phyloP scores from a whole-genome alignment of 1,284 basidiomycete genomes.

The Puccinia brachypodii region DNA sequence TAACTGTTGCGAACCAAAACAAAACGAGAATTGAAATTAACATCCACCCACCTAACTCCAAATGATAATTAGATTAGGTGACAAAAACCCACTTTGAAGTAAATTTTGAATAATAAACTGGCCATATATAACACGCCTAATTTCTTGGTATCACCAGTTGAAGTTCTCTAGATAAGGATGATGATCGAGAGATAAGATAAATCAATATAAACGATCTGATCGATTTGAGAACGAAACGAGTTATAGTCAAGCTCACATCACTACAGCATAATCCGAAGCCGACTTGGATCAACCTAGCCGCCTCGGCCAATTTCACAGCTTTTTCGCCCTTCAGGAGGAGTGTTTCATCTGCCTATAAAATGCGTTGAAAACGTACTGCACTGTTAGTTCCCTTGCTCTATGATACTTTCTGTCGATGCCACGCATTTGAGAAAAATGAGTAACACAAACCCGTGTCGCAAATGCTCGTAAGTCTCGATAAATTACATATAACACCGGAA shows the following conservation, averaged over 20 bases:
- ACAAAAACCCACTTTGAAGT: conserved; percentile 24
- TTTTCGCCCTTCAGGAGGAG: conserved; percentile 21
- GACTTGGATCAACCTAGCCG: conserved; percentile 29
- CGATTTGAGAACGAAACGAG: background rate
- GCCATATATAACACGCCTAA: conserved; percentile 45
- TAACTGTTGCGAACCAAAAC: conserved; percentile 13
- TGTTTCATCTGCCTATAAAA: conserved; percentile 32
- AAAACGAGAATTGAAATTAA: background rate
- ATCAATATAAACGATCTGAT: background rate
- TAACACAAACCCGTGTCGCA: conserved; percentile 36
- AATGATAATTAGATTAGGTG: background rate
- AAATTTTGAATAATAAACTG: conserved; percentile 39
- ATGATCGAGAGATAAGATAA: background rate
- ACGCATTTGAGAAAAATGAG: conserved; percentile 5
- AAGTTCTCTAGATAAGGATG: conserved; percentile 37
- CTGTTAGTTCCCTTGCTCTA: background rate
- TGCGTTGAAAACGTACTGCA: background rate
- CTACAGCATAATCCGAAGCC: conserved; percentile 45
- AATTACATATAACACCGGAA: conserved; percentile 41
- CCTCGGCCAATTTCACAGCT: conserved; percentile 12
- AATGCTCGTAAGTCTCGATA: conserved; percentile 30
- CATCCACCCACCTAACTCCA: background rate
- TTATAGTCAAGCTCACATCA: conserved; percentile 22
- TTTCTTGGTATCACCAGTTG: conserved; percentile 43
- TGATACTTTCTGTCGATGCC: background rate